Conservation (phyloP, 208 protist genomes). For the Strigomonas oncopelti region DNA sequence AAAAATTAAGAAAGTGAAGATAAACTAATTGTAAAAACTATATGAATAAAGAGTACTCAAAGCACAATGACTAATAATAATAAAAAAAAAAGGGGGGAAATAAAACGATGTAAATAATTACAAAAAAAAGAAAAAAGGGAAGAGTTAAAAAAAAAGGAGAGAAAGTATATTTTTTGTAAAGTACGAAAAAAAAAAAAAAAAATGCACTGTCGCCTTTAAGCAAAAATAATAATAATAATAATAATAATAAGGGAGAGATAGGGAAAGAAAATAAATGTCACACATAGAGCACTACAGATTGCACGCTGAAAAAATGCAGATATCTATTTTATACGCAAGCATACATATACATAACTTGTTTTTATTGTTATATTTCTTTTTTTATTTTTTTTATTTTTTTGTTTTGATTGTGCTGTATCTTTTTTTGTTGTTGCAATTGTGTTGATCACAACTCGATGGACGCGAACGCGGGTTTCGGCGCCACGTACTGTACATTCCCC, state of each 20-base stretch:
- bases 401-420: too few species aligned
- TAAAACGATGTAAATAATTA: conserved; percentile 9
- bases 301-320: too few species aligned
- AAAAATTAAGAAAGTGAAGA: conserved; percentile 11
- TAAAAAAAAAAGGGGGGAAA: not conserved
- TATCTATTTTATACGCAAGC: too few species aligned
- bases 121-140: conserved; percentile 18
- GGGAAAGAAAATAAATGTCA: not conserved
- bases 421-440: too few species aligned
- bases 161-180: conserved; percentile 9
- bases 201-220: not conserved
- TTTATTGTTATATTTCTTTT: too few species aligned
- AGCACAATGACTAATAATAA: conserved; percentile 5
- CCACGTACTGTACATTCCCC: too few species aligned
- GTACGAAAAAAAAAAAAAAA: conserved; percentile 16
- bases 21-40: conserved; percentile 3
- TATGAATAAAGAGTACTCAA: not conserved
- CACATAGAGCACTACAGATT: too few species aligned
- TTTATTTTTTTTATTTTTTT: too few species aligned
- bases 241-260: not conserved
- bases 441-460: too few species aligned
- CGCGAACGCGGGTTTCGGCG: too few species aligned
- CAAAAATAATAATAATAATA: conserved; percentile 5
- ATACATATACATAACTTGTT: too few species aligned
- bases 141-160: conserved; percentile 2